Evolutionary conservation across 139 green algal genomes (phyloP).

Genomic region (Nannochloris sp.): DNA sequence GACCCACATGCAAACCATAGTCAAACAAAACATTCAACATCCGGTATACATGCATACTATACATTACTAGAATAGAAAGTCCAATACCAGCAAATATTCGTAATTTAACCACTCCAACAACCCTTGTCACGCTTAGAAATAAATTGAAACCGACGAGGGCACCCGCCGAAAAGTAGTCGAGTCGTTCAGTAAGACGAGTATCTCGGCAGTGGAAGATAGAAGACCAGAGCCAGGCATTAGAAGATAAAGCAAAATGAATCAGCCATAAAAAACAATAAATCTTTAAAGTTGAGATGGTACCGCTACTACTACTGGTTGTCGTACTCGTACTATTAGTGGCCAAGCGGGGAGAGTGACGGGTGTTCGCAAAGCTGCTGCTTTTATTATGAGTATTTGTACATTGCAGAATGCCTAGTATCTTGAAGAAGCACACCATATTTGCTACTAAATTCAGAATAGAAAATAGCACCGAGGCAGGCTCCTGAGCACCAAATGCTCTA

Average conservation of each 20-base stretch:
- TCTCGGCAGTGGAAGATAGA: constrained; percentile 75
- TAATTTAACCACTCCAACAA: neutral
- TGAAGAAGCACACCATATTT: constrained; percentile 21
- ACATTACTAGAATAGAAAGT: neutral
- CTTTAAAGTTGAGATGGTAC: neutral
- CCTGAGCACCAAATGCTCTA: constrained; percentile 62
- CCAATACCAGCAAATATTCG: neutral
- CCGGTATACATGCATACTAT: constrained; percentile 50
- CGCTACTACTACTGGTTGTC: neutral
- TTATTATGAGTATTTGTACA: too few species aligned
- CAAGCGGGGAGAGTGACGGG: too few species aligned
- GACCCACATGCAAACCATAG: constrained; percentile 74
- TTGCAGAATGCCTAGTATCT: too few species aligned
- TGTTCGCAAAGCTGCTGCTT: too few species aligned
- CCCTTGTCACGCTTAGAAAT: constrained; percentile 20
- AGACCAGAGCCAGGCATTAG: constrained; percentile 71
- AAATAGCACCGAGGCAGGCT: constrained; percentile 56
- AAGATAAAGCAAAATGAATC: constrained; percentile 38
- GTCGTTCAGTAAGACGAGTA: constrained; percentile 41
- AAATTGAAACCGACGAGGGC: constrained; percentile 31
- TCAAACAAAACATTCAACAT: constrained; percentile 83
- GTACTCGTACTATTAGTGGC: neutral
- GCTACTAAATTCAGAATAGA: constrained; percentile 70
- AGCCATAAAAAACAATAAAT: constrained; percentile 53
- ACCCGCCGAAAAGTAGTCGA: constrained; percentile 63